phyloP scores from a whole-genome alignment of 352 stramenopile genomes.

The Globisporangium paddicum region DNA sequence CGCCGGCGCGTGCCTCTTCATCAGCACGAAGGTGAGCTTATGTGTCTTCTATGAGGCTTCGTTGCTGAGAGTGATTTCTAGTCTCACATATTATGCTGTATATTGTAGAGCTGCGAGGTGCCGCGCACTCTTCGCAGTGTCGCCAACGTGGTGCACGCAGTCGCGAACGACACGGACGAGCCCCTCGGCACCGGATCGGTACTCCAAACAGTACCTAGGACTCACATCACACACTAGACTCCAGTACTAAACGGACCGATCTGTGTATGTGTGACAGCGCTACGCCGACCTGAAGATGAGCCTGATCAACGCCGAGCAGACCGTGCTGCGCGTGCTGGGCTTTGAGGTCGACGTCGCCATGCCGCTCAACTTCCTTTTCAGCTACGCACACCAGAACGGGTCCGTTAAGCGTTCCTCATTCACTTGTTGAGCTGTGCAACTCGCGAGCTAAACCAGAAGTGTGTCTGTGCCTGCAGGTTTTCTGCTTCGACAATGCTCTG shows the following conservation, averaged over 20 bases:
- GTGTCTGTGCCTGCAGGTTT: conserved; percentile 17
- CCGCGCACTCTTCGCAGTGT: conserved; percentile 42
- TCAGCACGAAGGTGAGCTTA: conserved; percentile 14
- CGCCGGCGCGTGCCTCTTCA: conserved; percentile 14
- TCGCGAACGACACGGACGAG: conserved; percentile 19
- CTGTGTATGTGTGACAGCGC: conserved; percentile 13
- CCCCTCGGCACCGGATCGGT: conserved; percentile 32
- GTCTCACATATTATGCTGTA: background rate
- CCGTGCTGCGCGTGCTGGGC: conserved; percentile 34
- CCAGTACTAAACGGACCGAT: background rate
- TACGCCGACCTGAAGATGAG: conserved; percentile 40
- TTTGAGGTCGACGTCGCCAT: conserved; percentile 45
- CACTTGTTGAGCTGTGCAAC: background rate
- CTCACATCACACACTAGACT: background rate
- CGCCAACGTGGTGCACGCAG: conserved; percentile 44
- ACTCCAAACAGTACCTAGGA: too few relatives aligned
- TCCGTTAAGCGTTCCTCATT: conserved; percentile 5
- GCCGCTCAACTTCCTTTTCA: conserved; percentile 30
- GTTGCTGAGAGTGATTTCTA: background rate
- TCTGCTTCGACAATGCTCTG: conserved; percentile 24
- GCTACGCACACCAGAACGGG: conserved; percentile 23
- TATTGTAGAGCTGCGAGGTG: conserved; percentile 32
- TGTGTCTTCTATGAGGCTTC: background rate
- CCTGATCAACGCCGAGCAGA: conserved; percentile 51
- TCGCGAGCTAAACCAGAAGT: too few relatives aligned